Conservation (phyloP, 2,329 filamentous ascomycete species). For the Verticillium zaregamsianum region DNA sequence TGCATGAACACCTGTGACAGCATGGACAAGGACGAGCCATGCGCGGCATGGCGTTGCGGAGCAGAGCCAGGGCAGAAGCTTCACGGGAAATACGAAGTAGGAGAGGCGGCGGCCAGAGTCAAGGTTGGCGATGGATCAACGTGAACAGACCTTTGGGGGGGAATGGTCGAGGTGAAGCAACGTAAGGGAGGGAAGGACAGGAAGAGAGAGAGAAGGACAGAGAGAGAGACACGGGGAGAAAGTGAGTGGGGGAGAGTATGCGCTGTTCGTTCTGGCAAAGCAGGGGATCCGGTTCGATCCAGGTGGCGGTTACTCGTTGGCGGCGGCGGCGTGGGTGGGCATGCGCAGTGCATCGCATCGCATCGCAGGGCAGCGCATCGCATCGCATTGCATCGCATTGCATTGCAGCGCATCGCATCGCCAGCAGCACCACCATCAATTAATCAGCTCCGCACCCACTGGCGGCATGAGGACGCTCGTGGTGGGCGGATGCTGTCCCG, state of each 20-base stretch:
- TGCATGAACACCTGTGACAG: slow-evolving; percentile 15
- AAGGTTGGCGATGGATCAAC: too few species aligned
- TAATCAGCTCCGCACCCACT: too few species aligned
- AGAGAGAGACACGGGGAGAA: neutral
- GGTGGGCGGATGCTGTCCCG: slow-evolving; percentile 3
- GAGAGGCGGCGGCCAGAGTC: neutral
- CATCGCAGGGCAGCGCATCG: neutral
- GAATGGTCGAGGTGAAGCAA: neutral
- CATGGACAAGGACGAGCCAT: slow-evolving; percentile 9
- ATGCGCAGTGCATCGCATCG: neutral
- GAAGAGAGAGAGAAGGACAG: neutral
- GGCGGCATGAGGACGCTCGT: neutral
- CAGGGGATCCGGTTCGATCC: neutral
- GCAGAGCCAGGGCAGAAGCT: neutral
- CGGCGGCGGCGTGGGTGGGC: neutral
- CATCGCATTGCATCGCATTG: neutral
- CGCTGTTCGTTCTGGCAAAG: neutral
- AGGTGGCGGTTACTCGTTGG: slow-evolving; percentile 1
- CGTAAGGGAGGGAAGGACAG: neutral
- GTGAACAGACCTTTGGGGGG: too few species aligned
- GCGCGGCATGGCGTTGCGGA: neutral
- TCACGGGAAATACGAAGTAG: neutral
- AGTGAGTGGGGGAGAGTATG: neutral
- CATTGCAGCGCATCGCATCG: neutral
- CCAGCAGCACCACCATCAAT: neutral